These are phyloP conservation scores for Pontederia crassipes DNA, from an alignment of 176 grass and related monocot species.

Conservation along the genomic window DNA sequence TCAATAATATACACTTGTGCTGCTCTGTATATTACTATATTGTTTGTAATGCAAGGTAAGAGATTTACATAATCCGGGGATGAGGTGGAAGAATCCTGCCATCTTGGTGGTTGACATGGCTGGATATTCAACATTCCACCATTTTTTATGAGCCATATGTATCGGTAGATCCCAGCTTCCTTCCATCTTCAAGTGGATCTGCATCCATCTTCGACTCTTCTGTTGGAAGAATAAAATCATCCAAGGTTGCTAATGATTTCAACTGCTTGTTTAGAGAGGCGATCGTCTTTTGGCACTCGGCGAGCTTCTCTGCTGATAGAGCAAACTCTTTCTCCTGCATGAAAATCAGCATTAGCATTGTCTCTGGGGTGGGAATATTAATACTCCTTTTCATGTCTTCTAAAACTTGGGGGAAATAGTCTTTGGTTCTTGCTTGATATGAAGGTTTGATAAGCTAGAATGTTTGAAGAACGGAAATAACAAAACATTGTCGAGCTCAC, in stretches of 20 bases:
- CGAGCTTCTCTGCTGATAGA: slow-evolving; percentile 56
- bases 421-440: slow-evolving; percentile 1
- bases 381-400: not conserved
- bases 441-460: not conserved
- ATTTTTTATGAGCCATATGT: too few species aligned
- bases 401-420: slow-evolving; percentile 3
- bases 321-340: slow-evolving; percentile 51
- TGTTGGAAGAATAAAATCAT: slow-evolving; percentile 39
- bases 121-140: too few species aligned
- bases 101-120: too few species aligned
- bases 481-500: slow-evolving; percentile 21
- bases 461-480: not conserved
- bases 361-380: not conserved
- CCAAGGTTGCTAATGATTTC: slow-evolving; percentile 53
- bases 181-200: slow-evolving; percentile 11
- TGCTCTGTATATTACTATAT: too few species aligned
- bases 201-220: slow-evolving; percentile 10
- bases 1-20: too few species aligned
- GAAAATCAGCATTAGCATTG: not conserved
- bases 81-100: too few species aligned
- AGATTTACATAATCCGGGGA: too few species aligned
- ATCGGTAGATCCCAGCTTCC: not conserved
- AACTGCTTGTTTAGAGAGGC: slow-evolving; percentile 58
- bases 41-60: too few species aligned
- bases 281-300: slow-evolving; percentile 84